Conservation (phyloP, 2,329 filamentous ascomycete species). For the Pseudocercospora macadamiae region DNA sequence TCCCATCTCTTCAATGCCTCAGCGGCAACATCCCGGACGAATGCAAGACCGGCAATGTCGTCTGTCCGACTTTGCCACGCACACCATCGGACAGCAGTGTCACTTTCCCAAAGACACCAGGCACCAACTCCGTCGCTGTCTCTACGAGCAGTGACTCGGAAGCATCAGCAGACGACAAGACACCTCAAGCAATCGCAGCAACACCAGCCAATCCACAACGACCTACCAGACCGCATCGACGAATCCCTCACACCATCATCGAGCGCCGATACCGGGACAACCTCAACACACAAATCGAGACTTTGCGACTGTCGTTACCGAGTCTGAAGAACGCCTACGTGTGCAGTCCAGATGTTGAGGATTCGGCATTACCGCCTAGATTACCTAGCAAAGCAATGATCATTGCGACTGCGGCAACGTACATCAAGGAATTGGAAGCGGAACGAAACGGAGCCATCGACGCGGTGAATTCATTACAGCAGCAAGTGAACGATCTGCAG, state of each 20-base stretch:
- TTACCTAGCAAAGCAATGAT: slow-evolving; percentile 50
- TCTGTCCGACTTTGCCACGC: slow-evolving; percentile 24
- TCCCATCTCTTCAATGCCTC: slow-evolving; percentile 27
- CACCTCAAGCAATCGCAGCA: slow-evolving; percentile 1
- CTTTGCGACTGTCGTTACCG: slow-evolving; percentile 43
- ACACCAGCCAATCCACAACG: slow-evolving; percentile 9
- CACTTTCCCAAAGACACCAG: slow-evolving; percentile 18
- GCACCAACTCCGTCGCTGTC: slow-evolving; percentile 17
- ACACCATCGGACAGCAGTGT: slow-evolving; percentile 13
- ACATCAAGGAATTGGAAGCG: slow-evolving; percentile 51
- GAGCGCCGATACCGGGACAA: slow-evolving; percentile 52
- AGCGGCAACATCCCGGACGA: slow-evolving; percentile 25
- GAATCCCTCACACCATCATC: slow-evolving; percentile 48
- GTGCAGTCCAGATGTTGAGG: slow-evolving; percentile 47
- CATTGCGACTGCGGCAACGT: slow-evolving; percentile 49
- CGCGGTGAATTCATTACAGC: slow-evolving; percentile 43
- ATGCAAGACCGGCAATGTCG: slow-evolving; percentile 25
- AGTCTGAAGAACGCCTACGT: slow-evolving; percentile 44
- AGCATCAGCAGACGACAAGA: slow-evolving; percentile 16
- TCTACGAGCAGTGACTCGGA: slow-evolving; percentile 26
- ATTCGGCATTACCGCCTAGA: slow-evolving; percentile 45
- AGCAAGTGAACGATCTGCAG: slow-evolving; percentile 47
- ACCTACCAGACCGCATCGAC: slow-evolving; percentile 25
- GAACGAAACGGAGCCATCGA: slow-evolving; percentile 45
- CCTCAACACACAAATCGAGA: slow-evolving; percentile 50